phyloP scores from a whole-genome alignment of 495 filamentous ascomycete genomes.

The Hypoxylon rickii region DNA sequence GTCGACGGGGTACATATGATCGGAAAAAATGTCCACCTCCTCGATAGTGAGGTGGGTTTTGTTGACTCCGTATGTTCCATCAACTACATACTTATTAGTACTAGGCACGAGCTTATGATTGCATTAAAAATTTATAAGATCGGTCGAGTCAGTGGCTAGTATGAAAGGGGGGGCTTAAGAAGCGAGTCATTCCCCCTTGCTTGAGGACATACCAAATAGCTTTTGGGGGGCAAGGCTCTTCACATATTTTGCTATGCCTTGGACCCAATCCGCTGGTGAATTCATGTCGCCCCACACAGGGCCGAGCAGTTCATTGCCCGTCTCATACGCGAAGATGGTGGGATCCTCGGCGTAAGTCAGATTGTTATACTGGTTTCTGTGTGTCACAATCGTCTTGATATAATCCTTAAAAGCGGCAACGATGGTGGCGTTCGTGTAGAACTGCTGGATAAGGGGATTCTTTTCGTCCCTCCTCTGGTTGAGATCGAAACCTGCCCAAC shows the following conservation, averaged over 20 bases:
- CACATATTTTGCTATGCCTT: slow-evolving; percentile 52
- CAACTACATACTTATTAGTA: slow-evolving; percentile 41
- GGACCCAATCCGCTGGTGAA: slow-evolving; percentile 53
- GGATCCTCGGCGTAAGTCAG: slow-evolving; percentile 60
- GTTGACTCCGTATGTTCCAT: slow-evolving; percentile 62
- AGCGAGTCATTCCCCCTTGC: neutral
- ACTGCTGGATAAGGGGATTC: slow-evolving; percentile 52
- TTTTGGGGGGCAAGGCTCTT: slow-evolving; percentile 56
- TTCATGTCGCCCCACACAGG: slow-evolving; percentile 55
- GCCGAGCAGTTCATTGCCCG: slow-evolving; percentile 59
- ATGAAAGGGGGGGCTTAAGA: neutral
- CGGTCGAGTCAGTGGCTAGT: neutral
- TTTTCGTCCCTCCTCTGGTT: slow-evolving; percentile 38
- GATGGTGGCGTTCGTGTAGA: slow-evolving; percentile 57
- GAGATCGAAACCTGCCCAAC: slow-evolving; percentile 57
- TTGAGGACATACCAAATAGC: slow-evolving; percentile 37
- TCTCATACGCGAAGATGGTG: slow-evolving; percentile 61
- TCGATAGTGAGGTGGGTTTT: slow-evolving; percentile 49
- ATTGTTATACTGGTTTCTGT: slow-evolving; percentile 59
- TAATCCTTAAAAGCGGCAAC: slow-evolving; percentile 57
- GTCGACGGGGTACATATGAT: slow-evolving; percentile 59
- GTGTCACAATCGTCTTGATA: slow-evolving; percentile 53
- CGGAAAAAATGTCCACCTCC: slow-evolving; percentile 56
- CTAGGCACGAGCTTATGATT: too few species aligned
- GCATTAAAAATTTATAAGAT: too few species aligned